Base-by-base conservation (phyloP, 352 stramenopile species). In the Globisporangium middletonii region DNA sequence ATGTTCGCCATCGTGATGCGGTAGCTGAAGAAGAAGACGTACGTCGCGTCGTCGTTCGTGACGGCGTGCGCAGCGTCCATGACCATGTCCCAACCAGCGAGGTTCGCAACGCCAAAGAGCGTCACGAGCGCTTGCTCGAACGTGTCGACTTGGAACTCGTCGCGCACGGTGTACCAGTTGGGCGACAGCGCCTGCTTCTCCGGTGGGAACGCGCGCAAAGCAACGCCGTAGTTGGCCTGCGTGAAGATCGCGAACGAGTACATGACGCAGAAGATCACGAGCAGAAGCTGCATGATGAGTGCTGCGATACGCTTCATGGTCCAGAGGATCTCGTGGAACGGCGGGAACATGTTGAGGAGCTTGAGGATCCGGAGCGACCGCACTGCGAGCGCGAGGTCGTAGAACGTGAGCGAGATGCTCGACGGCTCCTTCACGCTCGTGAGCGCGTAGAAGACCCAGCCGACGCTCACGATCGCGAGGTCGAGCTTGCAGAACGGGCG, bases 231-330 rank as follows among this genome's bases (percentile, higher is more conserved):
- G 51, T 89, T 88, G 30, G 79, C 80, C 41, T 93, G 83, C 9
- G 79, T 88, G 13, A 93, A 67, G 59, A 93, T 87, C 37, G 79
- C 83, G 47, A 89, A 93, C 6, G 80, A 77, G 65, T 93, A 93
- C 69, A 87, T 88, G 64, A 93, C 75, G 62, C 79, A 89, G 38
- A 93, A 79, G 49, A 93, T 89, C n/a, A 93, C 83, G 13, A 93
- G 63, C 33, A 89, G 61, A 27, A 93, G 60, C 65, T 93, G 80
- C 59, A 84, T 63, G 54, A 93, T 77, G 51, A 93, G 66, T n/a
- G 83, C 78, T 50, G 89, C 73, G 49, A 93, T 89, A 9, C 75
- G 77, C 65, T 88, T 82, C 83, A 93, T 89, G 12, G 83, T 93
- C 74, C 84, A 91, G 19, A 91, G 67, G 44, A 91, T 91, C 62